Percentiles rank a stretch among this genome's conserved stretches.
phyloP scores from a whole-genome alignment of 164 flowering plant genomes.

The Protea cynaroides region DNA sequence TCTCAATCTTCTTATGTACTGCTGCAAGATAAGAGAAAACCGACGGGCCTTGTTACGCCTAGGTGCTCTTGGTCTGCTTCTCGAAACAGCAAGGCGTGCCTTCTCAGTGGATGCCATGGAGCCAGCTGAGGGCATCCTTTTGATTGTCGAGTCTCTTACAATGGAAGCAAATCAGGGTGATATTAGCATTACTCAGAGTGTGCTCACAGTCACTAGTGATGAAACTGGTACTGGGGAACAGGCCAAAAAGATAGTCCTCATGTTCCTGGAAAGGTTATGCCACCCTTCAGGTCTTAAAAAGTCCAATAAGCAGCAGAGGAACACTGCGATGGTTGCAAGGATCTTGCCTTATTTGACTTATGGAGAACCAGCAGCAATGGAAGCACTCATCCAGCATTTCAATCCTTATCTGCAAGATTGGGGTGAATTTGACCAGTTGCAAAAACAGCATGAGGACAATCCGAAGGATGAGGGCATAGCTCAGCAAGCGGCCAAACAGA shows the following conservation, averaged over 20 bases:
- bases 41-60: slow-evolving; percentile 68
- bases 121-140: slow-evolving; percentile 95
- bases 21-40: slow-evolving; percentile 96
- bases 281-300: slow-evolving; percentile 81
- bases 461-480: slow-evolving; percentile 71
- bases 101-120: slow-evolving; percentile 99
- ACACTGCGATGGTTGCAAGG: slow-evolving; percentile 99
- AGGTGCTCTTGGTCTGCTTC: slow-evolving; percentile 82
- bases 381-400: slow-evolving; percentile 89
- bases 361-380: slow-evolving; percentile 98
- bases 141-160: slow-evolving; percentile 92
- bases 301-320: slow-evolving; percentile 93
- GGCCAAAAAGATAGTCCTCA: slow-evolving; percentile 94
- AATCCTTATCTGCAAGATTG: slow-evolving; percentile 80
- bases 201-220: slow-evolving; percentile 68
- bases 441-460: slow-evolving; percentile 60
- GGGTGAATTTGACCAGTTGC: slow-evolving; percentile 71
- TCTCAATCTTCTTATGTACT: slow-evolving; percentile 85
- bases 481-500: slow-evolving; percentile 65
- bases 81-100: slow-evolving; percentile 96
- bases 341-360: slow-evolving; percentile 95
- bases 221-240: slow-evolving; percentile 84
- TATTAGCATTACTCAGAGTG: slow-evolving; percentile 67
- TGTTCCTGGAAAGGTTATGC: slow-evolving; percentile 86
- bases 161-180: slow-evolving; percentile 96